Conservation (phyloP, 1,139 yeast species). For the Tardiomyces depauwii region DNA sequence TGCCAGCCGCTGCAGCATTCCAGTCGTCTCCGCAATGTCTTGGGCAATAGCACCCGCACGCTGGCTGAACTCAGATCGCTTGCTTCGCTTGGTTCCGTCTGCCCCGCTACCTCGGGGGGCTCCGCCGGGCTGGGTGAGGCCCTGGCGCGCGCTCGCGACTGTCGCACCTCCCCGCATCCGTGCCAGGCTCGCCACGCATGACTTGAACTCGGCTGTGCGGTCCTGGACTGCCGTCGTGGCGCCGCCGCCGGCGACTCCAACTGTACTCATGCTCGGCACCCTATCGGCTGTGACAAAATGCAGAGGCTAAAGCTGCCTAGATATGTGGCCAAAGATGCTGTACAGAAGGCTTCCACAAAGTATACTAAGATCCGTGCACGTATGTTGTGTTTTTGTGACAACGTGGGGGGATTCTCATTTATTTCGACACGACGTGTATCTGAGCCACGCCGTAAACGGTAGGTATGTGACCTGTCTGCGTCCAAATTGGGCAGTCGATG, state of each 20-base stretch:
- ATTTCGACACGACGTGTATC: too few relatives aligned
- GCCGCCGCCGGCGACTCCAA: neutral
- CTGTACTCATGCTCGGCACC: neutral
- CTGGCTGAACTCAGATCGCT: constrained; percentile 48
- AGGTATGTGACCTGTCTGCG: too few relatives aligned
- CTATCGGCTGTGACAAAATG: too few relatives aligned
- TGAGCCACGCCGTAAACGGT: too few relatives aligned
- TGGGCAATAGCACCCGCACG: constrained; percentile 80
- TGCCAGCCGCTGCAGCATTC: constrained; percentile 70
- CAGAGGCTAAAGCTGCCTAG: too few relatives aligned
- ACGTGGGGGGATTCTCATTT: too few relatives aligned
- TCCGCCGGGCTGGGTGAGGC: constrained; percentile 6
- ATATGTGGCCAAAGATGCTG: too few relatives aligned
- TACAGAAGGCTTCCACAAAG: too few relatives aligned
- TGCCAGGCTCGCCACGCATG: constrained; percentile 64
- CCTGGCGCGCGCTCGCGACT: constrained; percentile 10
- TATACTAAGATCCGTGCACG: too few relatives aligned
- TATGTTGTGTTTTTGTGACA: too few relatives aligned
- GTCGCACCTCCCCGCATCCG: constrained; percentile 35
- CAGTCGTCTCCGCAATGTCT: constrained; percentile 85
- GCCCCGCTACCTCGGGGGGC: constrained; percentile 9
- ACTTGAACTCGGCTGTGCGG: constrained; percentile 77
- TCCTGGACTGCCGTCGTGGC: constrained; percentile 40
- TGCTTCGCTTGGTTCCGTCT: constrained; percentile 17
- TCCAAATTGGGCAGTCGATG: too few relatives aligned